phyloP scores from a whole-genome alignment of 768 basidiomycete genomes.

The Mycena olivaceomarginata region DNA sequence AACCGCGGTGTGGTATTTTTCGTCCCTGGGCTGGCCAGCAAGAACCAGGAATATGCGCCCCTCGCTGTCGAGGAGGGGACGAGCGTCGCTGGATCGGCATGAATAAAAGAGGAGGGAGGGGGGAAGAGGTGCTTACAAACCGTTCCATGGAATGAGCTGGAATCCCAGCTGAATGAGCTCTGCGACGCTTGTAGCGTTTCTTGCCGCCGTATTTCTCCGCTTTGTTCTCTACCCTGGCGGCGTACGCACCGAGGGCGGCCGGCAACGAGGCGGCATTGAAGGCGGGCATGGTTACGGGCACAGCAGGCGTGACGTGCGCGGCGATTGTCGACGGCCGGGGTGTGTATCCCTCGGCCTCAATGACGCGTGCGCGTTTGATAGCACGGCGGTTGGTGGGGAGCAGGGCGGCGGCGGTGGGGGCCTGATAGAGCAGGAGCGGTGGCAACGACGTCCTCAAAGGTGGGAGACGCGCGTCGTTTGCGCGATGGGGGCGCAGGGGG shows the following conservation, averaged over 20 bases:
- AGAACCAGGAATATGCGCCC: too few species aligned
- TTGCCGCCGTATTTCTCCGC: neutral
- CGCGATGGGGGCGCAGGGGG: neutral
- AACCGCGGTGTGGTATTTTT: too few species aligned
- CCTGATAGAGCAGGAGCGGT: neutral
- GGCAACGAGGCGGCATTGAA: neutral
- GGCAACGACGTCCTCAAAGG: neutral
- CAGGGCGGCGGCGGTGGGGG: neutral
- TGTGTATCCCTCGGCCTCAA: neutral
- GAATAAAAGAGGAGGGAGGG: too few species aligned
- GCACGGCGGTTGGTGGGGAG: too few species aligned
- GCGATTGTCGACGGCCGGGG: neutral
- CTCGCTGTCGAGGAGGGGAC: too few species aligned
- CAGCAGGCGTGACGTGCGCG: neutral
- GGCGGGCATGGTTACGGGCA: neutral
- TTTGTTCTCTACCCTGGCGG: neutral
- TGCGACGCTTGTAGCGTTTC: neutral
- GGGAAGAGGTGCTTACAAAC: neutral
- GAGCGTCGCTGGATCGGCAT: too few species aligned
- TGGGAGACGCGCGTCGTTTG: neutral
- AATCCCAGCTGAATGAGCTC: slow-evolving; percentile 8
- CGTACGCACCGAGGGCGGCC: neutral
- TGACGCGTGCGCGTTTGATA: neutral
- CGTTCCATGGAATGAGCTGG: slow-evolving; percentile 6
- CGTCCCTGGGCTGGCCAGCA: too few species aligned